Evolutionary conservation across 2,329 filamentous ascomycete genomes (phyloP).

Genomic region (Thelonectria blattea): DNA sequence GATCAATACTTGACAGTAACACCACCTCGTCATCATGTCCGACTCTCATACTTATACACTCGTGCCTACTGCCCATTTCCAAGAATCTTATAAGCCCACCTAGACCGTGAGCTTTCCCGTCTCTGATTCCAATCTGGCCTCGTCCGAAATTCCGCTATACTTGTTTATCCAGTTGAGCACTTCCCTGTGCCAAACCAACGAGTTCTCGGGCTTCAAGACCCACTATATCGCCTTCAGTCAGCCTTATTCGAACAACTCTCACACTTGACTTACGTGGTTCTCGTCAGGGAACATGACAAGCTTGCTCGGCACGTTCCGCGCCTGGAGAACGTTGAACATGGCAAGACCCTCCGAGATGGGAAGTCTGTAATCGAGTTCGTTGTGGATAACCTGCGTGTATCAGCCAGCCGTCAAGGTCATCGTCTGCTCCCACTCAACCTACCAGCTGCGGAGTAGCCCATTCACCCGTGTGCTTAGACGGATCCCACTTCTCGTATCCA

Average conservation of each 20-base stretch:
- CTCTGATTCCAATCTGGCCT: constrained; percentile 29
- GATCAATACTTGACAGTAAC: background rate
- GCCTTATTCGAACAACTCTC: background rate
- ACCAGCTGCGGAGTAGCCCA: constrained; percentile 90
- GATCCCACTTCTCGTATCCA: constrained; percentile 74
- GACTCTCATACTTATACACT: background rate
- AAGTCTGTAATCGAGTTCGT: constrained; percentile 86
- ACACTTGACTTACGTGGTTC: constrained; percentile 54
- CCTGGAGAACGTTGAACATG: constrained; percentile 86
- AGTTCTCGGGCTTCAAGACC: constrained; percentile 93
- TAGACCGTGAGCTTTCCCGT: constrained; percentile 29
- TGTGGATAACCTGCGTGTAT: constrained; percentile 69
- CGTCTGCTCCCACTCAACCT: constrained; percentile 23
- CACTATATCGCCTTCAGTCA: constrained; percentile 52
- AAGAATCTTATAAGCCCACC: constrained; percentile 1
- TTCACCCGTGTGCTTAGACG: constrained; percentile 65
- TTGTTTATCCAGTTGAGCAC: constrained; percentile 81
- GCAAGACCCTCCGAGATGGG: constrained; percentile 84
- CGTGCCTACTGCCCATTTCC: background rate
- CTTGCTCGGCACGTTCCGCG: constrained; percentile 74
- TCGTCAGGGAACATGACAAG: constrained; percentile 83
- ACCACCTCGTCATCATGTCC: background rate
- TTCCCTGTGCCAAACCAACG: constrained; percentile 85
- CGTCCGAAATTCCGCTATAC: constrained; percentile 55
- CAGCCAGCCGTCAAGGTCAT: constrained; percentile 7